Evolutionary conservation across 2,329 filamentous ascomycete species (phyloP).

Genomic region (Domatiomyces globalis): DNA sequence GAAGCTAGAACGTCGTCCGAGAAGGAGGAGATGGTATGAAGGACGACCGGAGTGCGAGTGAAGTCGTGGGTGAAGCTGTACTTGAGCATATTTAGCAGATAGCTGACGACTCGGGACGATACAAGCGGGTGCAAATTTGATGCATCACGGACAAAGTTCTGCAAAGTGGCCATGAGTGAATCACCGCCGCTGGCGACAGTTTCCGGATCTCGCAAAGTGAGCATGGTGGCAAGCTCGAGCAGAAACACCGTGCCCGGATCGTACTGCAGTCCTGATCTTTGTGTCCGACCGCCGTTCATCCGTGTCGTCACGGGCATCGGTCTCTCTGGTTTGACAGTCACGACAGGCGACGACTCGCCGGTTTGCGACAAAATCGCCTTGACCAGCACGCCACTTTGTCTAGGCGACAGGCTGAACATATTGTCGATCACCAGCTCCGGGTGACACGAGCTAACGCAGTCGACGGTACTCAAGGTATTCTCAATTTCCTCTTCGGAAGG

Average conservation of each 20-base stretch:
- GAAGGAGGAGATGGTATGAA: conserved; percentile 83
- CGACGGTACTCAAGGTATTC: conserved; percentile 83
- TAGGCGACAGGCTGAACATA: conserved; percentile 53
- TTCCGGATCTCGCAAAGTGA: conserved; percentile 61
- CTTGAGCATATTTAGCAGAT: conserved; percentile 61
- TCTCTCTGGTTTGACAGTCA: conserved; percentile 77
- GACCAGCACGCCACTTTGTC: conserved; percentile 49
- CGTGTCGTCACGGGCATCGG: conserved; percentile 45
- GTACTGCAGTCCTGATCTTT: conserved; percentile 50
- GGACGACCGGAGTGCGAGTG: conserved; percentile 75
- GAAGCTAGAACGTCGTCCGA: conserved; percentile 62
- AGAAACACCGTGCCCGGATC: conserved; percentile 79
- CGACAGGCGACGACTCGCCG: conserved; percentile 65
- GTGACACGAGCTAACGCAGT: conserved; percentile 82
- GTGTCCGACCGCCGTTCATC: conserved; percentile 44
- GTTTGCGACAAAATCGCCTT: conserved; percentile 64
- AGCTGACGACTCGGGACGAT: conserved; percentile 71
- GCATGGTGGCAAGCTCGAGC: conserved; percentile 74
- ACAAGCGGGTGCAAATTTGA: conserved; percentile 68
- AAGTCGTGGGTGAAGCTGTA: conserved; percentile 63
- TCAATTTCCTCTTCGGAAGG: conserved; percentile 95
- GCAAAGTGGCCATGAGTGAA: conserved; percentile 63
- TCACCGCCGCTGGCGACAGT: conserved; percentile 63
- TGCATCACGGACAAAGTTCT: conserved; percentile 66
- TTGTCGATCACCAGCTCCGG: conserved; percentile 72